phyloP scores from a whole-genome alignment of 2,329 filamentous ascomycete genomes.

The Pseudogymnoascus sp. region DNA sequence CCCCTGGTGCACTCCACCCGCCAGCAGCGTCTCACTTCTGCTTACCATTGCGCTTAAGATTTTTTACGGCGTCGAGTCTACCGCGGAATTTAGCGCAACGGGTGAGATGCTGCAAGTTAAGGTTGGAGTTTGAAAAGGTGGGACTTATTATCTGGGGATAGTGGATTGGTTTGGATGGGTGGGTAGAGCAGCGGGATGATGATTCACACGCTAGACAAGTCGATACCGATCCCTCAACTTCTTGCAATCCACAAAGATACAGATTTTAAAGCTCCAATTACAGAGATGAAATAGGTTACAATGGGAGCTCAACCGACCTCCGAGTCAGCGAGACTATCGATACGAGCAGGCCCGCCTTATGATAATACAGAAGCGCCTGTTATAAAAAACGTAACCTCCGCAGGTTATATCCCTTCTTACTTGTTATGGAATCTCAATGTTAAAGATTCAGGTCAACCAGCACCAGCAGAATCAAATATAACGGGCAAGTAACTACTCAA shows the following conservation, averaged over 20 bases:
- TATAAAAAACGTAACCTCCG: not conserved
- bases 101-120: not conserved
- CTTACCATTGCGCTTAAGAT: not conserved
- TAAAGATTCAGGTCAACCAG: not conserved
- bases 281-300: not conserved
- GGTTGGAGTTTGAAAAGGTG: not conserved
- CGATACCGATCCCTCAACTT: no score
- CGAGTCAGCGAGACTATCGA: not conserved
- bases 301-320: not conserved
- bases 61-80: not conserved
- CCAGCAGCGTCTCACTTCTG: not conserved
- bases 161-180: not conserved
- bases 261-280: not conserved
- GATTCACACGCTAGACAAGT: no score
- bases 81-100: not conserved
- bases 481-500: not conserved
- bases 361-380: not conserved
- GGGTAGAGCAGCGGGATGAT: not conserved
- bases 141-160: not conserved
- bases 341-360: not conserved
- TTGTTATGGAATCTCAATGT: not conserved
- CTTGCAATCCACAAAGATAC: no score
- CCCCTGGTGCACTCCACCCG: not conserved
- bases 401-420: not conserved
- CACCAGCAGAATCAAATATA: not conserved